phyloP scores from a whole-genome alignment of 495 filamentous ascomycete species.

The Cercophora newfieldiana region DNA sequence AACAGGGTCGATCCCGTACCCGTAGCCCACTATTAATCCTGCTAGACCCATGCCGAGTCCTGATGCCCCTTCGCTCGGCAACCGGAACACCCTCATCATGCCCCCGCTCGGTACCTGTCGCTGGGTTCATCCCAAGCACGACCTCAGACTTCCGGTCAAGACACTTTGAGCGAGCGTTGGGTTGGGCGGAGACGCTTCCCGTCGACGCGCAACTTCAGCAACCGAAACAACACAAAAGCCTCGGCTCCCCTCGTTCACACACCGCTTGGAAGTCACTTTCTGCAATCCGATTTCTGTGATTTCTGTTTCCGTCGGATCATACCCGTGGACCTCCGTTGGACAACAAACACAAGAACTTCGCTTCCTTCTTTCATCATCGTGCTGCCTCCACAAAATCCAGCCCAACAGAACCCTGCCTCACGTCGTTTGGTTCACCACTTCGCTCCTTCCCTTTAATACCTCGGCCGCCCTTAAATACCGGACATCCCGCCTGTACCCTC shows the following conservation, averaged over 20 bases:
- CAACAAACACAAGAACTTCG: no score
- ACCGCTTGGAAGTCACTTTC: background rate
- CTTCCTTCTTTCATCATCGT: background rate
- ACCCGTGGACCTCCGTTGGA: no score
- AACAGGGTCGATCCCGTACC: conserved; percentile 9
- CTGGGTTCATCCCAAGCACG: conserved; percentile 21
- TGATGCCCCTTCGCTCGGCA: conserved; percentile 26
- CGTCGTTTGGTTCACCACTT: background rate
- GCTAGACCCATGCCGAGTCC: conserved; percentile 24
- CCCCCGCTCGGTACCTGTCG: conserved; percentile 21
- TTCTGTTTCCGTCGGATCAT: background rate
- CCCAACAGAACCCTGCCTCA: background rate
- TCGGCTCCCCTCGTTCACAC: background rate
- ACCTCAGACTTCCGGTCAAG: conserved; percentile 14
- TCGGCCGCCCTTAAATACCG: background rate
- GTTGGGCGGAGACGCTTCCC: conserved; percentile 3
- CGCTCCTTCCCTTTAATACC: background rate
- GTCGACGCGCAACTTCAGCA: conserved; percentile 1
- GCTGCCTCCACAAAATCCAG: background rate
- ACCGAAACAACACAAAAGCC: background rate
- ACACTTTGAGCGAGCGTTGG: background rate
- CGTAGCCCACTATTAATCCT: conserved; percentile 21
- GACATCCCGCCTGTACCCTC: background rate
- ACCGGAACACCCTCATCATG: conserved; percentile 26
- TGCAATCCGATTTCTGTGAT: background rate